Evolutionary conservation across 2,329 filamentous ascomycete genomes (phyloP).

Genomic region (Aspergillus sp.): DNA sequence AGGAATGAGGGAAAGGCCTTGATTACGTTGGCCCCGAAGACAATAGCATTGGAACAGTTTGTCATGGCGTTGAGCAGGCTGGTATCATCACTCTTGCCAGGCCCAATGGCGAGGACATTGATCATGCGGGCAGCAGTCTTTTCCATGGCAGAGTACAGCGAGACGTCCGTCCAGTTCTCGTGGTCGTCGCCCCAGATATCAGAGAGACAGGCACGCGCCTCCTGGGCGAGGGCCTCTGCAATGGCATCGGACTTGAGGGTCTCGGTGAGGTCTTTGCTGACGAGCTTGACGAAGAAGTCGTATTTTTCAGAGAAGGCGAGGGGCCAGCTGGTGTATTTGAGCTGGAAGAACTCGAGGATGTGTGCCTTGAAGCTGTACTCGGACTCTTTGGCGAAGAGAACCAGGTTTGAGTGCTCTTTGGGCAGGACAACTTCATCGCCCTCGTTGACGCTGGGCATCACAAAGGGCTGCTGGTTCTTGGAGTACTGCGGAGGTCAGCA

Average conservation of each 20-base stretch:
- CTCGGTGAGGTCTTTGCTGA: constrained; percentile 17
- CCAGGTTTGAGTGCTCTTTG: constrained; percentile 9
- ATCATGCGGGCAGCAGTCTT: constrained; percentile 12
- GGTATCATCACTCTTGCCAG: constrained; percentile 7
- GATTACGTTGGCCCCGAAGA: constrained; percentile 14
- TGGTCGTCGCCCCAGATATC: constrained; percentile 14
- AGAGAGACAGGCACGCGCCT: constrained; percentile 11
- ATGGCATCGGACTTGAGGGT: constrained; percentile 11
- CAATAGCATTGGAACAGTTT: constrained; percentile 16
- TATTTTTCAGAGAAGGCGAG: constrained; percentile 14
- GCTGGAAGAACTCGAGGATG: constrained; percentile 15
- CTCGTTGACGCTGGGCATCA: constrained; percentile 17
- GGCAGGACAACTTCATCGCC: constrained; percentile 17
- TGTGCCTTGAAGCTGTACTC: constrained; percentile 16
- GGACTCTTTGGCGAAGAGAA: constrained; percentile 13
- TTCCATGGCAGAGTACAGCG: constrained; percentile 14
- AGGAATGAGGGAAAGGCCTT: constrained; percentile 16
- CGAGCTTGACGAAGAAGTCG: constrained; percentile 16
- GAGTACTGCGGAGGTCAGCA: constrained; percentile 7
- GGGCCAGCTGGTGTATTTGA: constrained; percentile 17
- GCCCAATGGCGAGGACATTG: constrained; percentile 15
- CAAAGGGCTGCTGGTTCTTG: constrained; percentile 13
- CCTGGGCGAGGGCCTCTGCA: constrained; percentile 11
- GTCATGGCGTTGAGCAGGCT: constrained; percentile 13
- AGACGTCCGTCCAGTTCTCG: constrained; percentile 11